Conservation (phyloP, 2,329 filamentous ascomycete species). For the Ascochyta viciae-villosae region DNA sequence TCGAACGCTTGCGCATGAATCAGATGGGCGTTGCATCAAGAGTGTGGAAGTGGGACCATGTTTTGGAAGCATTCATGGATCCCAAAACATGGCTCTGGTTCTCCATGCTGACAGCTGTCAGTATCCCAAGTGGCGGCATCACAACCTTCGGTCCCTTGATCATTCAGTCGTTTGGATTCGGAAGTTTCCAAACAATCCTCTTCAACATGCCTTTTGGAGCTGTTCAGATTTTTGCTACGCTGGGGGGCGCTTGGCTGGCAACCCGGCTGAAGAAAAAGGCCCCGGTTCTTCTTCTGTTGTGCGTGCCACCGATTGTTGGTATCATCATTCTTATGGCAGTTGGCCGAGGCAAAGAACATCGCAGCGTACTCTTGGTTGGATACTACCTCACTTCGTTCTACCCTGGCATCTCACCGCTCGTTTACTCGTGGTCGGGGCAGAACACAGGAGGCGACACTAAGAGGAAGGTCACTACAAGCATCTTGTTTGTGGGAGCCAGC, state of each 20-base stretch:
- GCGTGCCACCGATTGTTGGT: slow-evolving; percentile 64
- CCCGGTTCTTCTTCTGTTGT: slow-evolving; percentile 61
- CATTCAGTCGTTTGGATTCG: slow-evolving; percentile 64
- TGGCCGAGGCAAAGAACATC: slow-evolving; percentile 54
- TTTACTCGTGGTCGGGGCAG: slow-evolving; percentile 67
- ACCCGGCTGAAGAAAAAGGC: slow-evolving; percentile 64
- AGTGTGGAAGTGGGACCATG: slow-evolving; percentile 61
- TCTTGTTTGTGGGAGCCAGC: slow-evolving; percentile 70
- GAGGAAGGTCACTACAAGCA: slow-evolving; percentile 69
- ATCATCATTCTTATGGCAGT: slow-evolving; percentile 62
- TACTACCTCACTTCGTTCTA: slow-evolving; percentile 69
- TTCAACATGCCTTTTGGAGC: slow-evolving; percentile 68
- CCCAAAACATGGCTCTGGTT: slow-evolving; percentile 67
- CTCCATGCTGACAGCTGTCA: slow-evolving; percentile 51
- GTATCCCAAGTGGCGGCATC: slow-evolving; percentile 65
- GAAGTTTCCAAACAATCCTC: slow-evolving; percentile 62
- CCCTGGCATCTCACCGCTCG: slow-evolving; percentile 65
- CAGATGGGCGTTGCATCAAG: slow-evolving; percentile 52
- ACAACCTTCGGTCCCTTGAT: slow-evolving; percentile 66
- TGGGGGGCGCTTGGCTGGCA: slow-evolving; percentile 64
- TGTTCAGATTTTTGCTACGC: slow-evolving; percentile 66
- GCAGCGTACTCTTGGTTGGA: slow-evolving; percentile 61
- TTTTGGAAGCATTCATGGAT: slow-evolving; percentile 63
- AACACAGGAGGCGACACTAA: slow-evolving; percentile 75
- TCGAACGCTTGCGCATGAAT: slow-evolving; percentile 60